Base-by-base conservation (phyloP, 1,139 yeast species). In the Candida dubliniensis region DNA sequence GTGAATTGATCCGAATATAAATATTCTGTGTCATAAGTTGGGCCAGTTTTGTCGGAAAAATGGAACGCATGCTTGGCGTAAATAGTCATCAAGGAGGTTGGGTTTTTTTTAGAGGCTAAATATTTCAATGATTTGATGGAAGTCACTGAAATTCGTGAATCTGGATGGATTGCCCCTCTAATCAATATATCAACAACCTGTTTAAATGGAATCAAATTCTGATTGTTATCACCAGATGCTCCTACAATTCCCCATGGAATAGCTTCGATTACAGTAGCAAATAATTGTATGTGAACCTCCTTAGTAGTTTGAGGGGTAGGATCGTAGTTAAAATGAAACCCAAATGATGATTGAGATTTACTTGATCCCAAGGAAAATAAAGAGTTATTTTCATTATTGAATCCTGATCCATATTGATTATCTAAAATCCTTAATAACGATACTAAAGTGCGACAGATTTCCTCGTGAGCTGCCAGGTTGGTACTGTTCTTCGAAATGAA, bases 11-110 rank as follows among this genome's bases (percentile, higher is more conserved):
- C 56, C 0, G 84, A 78, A 27, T 81, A 76, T 43, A 83, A 67
- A 50, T 77, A 77, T 14, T 79, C 74, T 10, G 82, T 69, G 40
- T 83, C 79, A 54, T 79, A 77, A 23, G 58, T 53, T 5, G 74
- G 69, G 6, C 67, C 68, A 4, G 49, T 46, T 50, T 81, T 81
- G 47, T 89, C 96, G 50, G 84, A 88, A 49, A 87, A 79, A 51
- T 84, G 82, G 62, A 90, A 89, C 3, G 96, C 87, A 49, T 81
- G 80, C 53, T 87, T 84, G 0, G 96, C 88, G 67, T 82, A 89
- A 25, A 81, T 77, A 1, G 88, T 84, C 38, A 90, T 77, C 40
- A 90, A 71, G 3, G 79, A 75, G 44, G 85, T 79, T 0, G 96
- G 89, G 52, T 87, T 87, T 50, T 78, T 81, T 42, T 80, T 79